A percentile compares a stretch with the other conserved stretches of the same genome.
Conservation (phyloP, 78 protist genomes). For the Dictyostelium capitatum region DNA sequence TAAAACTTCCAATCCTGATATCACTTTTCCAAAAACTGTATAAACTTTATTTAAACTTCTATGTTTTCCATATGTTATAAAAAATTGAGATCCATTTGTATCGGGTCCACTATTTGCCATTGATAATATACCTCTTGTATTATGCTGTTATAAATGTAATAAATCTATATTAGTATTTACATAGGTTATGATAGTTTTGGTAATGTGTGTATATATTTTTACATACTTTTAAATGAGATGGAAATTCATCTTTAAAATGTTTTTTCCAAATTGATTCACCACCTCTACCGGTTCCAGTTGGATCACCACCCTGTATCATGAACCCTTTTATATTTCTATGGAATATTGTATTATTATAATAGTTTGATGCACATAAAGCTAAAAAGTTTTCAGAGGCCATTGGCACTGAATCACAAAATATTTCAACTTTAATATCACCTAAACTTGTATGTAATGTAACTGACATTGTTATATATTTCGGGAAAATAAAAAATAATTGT, state of each 20-base stretch:
- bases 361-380: slow-evolving; percentile 94
- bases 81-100: slow-evolving; percentile 90
- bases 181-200: slow-evolving; percentile 25
- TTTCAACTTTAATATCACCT: slow-evolving; percentile 95
- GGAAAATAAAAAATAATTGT: not conserved
- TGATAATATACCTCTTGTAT: slow-evolving; percentile 88
- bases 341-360: slow-evolving; percentile 92
- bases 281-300: slow-evolving; percentile 94
- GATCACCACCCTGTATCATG: slow-evolving; percentile 96
- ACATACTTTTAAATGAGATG: slow-evolving; percentile 78
- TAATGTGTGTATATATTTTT: not conserved
- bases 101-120: slow-evolving; percentile 94
- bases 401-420: slow-evolving; percentile 88
- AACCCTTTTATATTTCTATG: slow-evolving; percentile 94
- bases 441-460: slow-evolving; percentile 91
- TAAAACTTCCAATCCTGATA: slow-evolving; percentile 90
- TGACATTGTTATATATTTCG: slow-evolving; percentile 32
- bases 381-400: slow-evolving; percentile 92
- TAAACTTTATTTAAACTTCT: slow-evolving; percentile 88
- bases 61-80: slow-evolving; percentile 89
- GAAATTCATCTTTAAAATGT: slow-evolving; percentile 90
- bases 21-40: slow-evolving; percentile 94
- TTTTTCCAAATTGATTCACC: slow-evolving; percentile 93
- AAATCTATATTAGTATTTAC: slow-evolving; percentile 90
- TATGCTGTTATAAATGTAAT: slow-evolving; percentile 89